These are phyloP conservation scores for Rubroshorea leprosula DNA, from an alignment of 345 rosid species.

Conservation along the genomic window DNA sequence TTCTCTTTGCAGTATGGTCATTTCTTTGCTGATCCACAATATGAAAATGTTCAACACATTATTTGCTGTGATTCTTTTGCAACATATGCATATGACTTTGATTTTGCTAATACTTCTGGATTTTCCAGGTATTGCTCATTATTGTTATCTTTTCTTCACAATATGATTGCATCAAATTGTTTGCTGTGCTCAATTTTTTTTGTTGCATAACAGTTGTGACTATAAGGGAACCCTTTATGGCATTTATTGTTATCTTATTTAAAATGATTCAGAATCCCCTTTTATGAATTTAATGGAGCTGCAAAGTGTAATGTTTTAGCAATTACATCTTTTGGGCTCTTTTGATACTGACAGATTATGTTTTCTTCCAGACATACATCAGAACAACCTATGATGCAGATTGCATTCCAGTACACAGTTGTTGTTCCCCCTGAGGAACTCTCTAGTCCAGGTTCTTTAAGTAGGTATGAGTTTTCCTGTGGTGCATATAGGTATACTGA, in stretches of 20 bases:
- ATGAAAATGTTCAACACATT: constrained; percentile 95
- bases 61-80: constrained; percentile 96
- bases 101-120: constrained; percentile 63
- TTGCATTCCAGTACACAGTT: constrained; percentile 91
- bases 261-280: not conserved
- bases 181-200: not conserved
- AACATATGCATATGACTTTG: constrained; percentile 95
- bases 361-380: constrained; percentile 47
- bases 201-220: not conserved
- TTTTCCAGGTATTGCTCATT: constrained; percentile 64
- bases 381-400: constrained; percentile 86
- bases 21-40: constrained; percentile 97
- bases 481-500: not conserved
- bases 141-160: constrained; percentile 8
- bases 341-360: not conserved
- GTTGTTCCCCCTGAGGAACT: constrained; percentile 80
- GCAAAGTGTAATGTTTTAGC: not conserved
- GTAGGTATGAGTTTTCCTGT: constrained; percentile 49
- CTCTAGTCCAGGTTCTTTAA: constrained; percentile 42
- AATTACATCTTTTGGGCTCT: not conserved
- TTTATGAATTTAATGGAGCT: not conserved
- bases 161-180: not conserved
- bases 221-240: not conserved
- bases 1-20: constrained; percentile 78
- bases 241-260: not conserved